These are phyloP conservation scores for Macrocybe gigantea DNA, from an alignment of 768 basidiomycete genomes.

Conservation along the genomic window DNA sequence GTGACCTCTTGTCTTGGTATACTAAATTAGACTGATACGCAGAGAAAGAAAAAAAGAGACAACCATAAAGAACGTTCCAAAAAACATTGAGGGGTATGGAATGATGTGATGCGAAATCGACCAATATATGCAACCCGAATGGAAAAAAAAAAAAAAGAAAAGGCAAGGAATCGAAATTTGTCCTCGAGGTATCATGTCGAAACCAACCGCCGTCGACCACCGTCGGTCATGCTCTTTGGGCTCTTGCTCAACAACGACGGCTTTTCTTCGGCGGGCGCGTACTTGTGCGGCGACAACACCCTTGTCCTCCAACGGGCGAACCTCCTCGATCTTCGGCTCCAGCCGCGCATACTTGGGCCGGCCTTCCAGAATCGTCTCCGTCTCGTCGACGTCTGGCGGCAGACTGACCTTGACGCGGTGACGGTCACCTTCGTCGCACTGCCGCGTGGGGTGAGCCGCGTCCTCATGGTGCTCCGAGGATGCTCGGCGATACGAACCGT, in stretches of 20 bases:
- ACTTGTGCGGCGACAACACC: neutral
- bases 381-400: constrained; percentile 15
- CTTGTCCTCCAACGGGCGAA: neutral
- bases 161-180: neutral
- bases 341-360: constrained; percentile 13
- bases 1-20: no score
- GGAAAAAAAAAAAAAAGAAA: neutral
- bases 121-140: neutral
- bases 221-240: neutral
- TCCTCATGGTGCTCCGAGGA: neutral
- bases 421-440: constrained; percentile 7
- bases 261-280: constrained; percentile 1
- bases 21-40: no score
- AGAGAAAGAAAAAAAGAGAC: no score
- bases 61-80: neutral
- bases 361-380: constrained; percentile 22
- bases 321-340: constrained; percentile 5
- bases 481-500: neutral
- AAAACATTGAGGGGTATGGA: neutral
- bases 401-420: constrained; percentile 3
- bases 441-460: constrained; percentile 5
- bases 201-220: neutral
- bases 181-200: neutral
- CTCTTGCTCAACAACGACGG: neutral
- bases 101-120: neutral